These are phyloP conservation scores for Pichia sp. DNA, from an alignment of 1,139 yeast species.

Conservation along the genomic window DNA sequence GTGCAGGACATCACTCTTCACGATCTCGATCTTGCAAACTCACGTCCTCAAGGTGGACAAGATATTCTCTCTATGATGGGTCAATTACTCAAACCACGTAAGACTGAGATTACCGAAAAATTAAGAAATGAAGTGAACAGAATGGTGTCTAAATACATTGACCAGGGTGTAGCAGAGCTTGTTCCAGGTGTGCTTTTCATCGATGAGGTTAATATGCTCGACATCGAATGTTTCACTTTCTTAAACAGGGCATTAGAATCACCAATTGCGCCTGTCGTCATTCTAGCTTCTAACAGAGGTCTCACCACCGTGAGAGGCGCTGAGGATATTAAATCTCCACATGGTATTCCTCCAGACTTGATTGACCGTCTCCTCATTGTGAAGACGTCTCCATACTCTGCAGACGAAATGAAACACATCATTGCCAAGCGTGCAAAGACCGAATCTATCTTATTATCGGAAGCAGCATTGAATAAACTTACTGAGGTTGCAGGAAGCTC, in stretches of 20 bases:
- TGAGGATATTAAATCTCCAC: conserved; percentile 84
- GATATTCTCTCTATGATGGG: conserved; percentile 99
- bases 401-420: conserved; percentile 76
- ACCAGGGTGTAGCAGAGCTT: conserved; percentile 96
- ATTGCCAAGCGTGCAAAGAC: conserved; percentile 73
- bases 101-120: conserved; percentile 98
- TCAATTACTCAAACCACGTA: conserved; percentile 88
- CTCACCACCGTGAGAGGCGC: conserved; percentile 88
- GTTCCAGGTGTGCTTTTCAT: conserved; percentile 97
- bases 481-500: conserved; percentile 67
- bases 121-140: conserved; percentile 89
- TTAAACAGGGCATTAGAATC: conserved; percentile 91
- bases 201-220: conserved; percentile 97
- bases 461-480: conserved; percentile 65
- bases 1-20: conserved; percentile 96
- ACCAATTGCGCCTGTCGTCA: conserved; percentile 87
- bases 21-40: conserved; percentile 93
- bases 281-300: conserved; percentile 93
- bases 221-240: conserved; percentile 91
- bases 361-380: conserved; percentile 87
- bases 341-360: conserved; percentile 94
- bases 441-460: conserved; percentile 59
- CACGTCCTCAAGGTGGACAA: conserved; percentile 98
- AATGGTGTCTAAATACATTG: conserved; percentile 92
- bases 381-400: conserved; percentile 79